A percentile compares a stretch with the other conserved stretches of the same genome.
phyloP scores from a whole-genome alignment of 1,139 yeast species.

The Groenewaldozyma auringiensis region DNA sequence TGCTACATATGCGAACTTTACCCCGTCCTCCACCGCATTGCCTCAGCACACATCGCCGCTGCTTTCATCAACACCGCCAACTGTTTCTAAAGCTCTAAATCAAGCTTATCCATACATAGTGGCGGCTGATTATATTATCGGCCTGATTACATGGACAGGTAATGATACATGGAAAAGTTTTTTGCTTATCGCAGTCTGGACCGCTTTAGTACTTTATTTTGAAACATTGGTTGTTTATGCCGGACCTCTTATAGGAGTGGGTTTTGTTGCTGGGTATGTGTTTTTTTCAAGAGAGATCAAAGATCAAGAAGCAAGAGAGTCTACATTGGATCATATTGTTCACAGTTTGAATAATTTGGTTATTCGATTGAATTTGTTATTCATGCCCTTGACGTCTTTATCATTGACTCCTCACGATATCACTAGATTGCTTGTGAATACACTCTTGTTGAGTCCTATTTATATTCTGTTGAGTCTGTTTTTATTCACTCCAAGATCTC shows the following conservation, averaged over 20 bases:
- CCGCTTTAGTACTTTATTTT: conserved; percentile 61
- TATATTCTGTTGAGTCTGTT: conserved; percentile 64
- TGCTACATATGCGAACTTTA: conserved; percentile 27
- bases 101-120: conserved; percentile 77
- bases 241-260: conserved; percentile 73
- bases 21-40: conserved; percentile 26
- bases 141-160: conserved; percentile 85
- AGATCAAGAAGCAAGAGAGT: conserved; percentile 52
- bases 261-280: conserved; percentile 59
- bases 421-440: conserved; percentile 70
- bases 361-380: conserved; percentile 64
- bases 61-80: conserved; percentile 65
- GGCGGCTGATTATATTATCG: conserved; percentile 58
- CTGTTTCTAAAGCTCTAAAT: conserved; percentile 75
- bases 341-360: conserved; percentile 70
- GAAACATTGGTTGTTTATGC: conserved; percentile 65
- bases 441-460: conserved; percentile 76
- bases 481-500: conserved; percentile 61
- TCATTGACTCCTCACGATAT: conserved; percentile 70
- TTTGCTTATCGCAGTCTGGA: conserved; percentile 49
- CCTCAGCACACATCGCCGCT: conserved; percentile 35
- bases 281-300: conserved; percentile 32
- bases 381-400: conserved; percentile 67
- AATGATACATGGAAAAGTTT: conserved; percentile 75
- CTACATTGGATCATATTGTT: conserved; percentile 86